Evolutionary conservation across 352 stramenopile genomes (phyloP), one percentile per base, ranked within the genome.

Genomic region (Globisporangium nunn): DNA sequence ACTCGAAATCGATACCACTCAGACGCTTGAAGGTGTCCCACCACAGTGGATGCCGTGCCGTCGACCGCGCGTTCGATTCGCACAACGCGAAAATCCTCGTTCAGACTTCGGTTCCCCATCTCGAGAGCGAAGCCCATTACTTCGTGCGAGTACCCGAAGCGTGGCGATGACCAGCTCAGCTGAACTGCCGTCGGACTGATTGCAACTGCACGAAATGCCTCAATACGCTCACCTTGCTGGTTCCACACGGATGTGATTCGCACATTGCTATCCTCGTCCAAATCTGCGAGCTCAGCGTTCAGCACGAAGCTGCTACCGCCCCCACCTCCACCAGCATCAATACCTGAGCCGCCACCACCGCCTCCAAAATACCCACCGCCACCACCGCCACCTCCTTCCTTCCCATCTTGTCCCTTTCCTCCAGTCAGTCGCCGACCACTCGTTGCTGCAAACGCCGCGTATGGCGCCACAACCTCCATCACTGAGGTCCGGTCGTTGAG

Each of bases 331-430:
- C 67, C 74, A 0, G 69, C 83, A 46, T 88, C 78, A 18, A 86
- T 47, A 10, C 83, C 83, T 33, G 76, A 59, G 0, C 83, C 81
- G 30, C 83, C 83, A 5, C 81, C 78, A 43, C 82, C 86, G 3
- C 86, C 86, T 6, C 86, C 86, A 58, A 74, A 93, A 51, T 72
- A 91, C 1, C 86, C 86, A 3, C 72, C 78, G 0, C 86, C 86
- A 43, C 84, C 86, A 4, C 86, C 86, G 5, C 86, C 86, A n/a
- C 86, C 84, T 12, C 65, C 80, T 57, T 91, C 77, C 53, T 85
- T 83, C 1, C 86, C 83, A 43, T 88, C 78, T 59, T 89, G 78
- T 4, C 84, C 86, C 18, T 78, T 74, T 3, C 86, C 86, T 3
- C 86, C 78, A 4, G 47, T 47, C 23, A 63, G 23, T 33, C 57